Conservation (phyloP, 768 basidiomycete species). For the Cyclocybe cylindracea region DNA sequence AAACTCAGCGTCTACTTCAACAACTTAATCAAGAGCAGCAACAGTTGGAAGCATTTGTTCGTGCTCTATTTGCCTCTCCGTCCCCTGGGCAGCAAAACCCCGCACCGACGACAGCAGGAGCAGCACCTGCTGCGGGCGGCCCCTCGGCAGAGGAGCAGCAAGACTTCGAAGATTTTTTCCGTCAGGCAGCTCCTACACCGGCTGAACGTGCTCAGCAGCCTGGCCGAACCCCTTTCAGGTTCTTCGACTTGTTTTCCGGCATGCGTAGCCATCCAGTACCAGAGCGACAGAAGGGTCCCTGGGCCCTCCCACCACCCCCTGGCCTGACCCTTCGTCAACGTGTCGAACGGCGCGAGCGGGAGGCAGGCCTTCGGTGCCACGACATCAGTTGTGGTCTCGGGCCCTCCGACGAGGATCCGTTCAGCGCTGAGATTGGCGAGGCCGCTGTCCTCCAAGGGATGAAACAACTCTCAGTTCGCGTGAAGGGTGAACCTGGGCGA, state of each 20-base stretch:
- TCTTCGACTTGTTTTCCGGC: conserved; percentile 8
- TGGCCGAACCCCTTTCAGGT: not conserved
- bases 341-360: conserved; percentile 71
- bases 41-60: no score
- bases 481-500: conserved; percentile 11
- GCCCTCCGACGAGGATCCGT: conserved; percentile 72
- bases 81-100: no score
- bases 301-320: conserved; percentile 18
- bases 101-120: no score
- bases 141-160: no score
- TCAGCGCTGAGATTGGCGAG: conserved; percentile 32
- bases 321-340: conserved; percentile 49
- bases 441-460: conserved; percentile 20
- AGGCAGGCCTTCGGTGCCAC: conserved; percentile 69
- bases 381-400: conserved; percentile 77
- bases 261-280: conserved; percentile 8
- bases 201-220: not conserved
- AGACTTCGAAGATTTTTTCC: no score
- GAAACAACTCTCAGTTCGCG: conserved; percentile 41
- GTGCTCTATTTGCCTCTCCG: no score
- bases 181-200: not conserved
- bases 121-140: no score
- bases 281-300: conserved; percentile 16
- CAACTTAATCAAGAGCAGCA: no score
- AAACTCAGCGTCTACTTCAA: no score